Evolutionary conservation across 1,139 yeast species (phyloP), one percentile per base, ranked within the genome.

Genomic region (Geotrichum candidum): DNA sequence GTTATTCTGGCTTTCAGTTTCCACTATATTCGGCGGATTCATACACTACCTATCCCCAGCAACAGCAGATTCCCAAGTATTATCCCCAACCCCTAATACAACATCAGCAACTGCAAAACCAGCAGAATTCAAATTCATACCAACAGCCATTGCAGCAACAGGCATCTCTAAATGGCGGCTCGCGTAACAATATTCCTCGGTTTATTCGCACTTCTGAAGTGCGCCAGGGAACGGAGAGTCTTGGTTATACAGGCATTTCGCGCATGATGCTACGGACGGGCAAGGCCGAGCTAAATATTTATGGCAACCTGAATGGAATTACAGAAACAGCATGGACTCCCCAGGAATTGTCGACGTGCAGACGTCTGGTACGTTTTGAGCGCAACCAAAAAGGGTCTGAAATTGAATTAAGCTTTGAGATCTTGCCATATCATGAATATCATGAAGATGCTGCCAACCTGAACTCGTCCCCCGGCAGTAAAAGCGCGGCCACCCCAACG

Each of bases 321-420:
- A 69, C 56, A 22, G 18, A 18, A 23, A 35, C 50, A 6, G 29
- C 31, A 61, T 75, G 78, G 77, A 67, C 74, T 1, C 65, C 67
- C 41, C 70, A 69, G 41, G 78, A 75, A 59, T 68, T 71, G 70
- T 66, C 68, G 54, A 70, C 68, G 5, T 69, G 70, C 41, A 67
- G 78, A 18, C 69, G 78, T 31, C 69, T 75, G 54, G 76, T 75
- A 10, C 72, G 70, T 63, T 75, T 75, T 65, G 66, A 69, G 53
- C 69, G 76, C 25, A 61, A 65, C 50, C 80, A 77, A 66, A 68
- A 69, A 1, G 79, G 79, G 15, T 69, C 76, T 1, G 66, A 67
- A 9, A 70, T 77, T 38, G 63, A 69, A 23, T 73, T 73, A 23
- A 68, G 69, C 51, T 78, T 78, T 59, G 61, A 65, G 53, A 71